A percentile compares a stretch with the other conserved stretches of the same genome.
These are phyloP conservation scores for Sarcocystis neurona DNA, from an alignment of 169 alveolate genomes.

Conservation along the genomic window DNA sequence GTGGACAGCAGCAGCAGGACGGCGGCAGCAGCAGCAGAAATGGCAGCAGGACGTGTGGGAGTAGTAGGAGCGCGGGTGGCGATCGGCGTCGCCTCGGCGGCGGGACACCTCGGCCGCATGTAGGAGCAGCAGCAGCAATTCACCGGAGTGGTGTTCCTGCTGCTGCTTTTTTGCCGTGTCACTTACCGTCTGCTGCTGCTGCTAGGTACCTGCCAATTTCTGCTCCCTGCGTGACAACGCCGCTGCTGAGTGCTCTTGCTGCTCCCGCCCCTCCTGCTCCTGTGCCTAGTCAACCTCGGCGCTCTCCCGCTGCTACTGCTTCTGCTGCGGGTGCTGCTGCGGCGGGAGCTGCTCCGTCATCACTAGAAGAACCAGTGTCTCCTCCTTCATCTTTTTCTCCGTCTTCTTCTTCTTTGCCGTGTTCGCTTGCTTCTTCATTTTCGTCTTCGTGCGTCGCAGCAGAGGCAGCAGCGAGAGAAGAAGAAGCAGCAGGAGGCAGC, in stretches of 20 bases:
- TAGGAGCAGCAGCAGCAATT: too few relatives aligned
- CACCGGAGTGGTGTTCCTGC: too few relatives aligned
- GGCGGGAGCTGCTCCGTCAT: not conserved
- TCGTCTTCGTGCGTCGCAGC: not conserved
- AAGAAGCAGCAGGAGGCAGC: not conserved
- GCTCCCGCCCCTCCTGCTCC: not conserved
- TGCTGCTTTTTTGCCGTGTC: too few relatives aligned
- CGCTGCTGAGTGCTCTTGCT: not conserved
- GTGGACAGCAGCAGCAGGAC: too few relatives aligned
- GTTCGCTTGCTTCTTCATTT: not conserved
- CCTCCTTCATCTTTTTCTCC: not conserved
- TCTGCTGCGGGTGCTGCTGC: not conserved
- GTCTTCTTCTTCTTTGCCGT: not conserved
- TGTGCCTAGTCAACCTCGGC: not conserved
- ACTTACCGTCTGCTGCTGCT: too few relatives aligned
- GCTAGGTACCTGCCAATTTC: too few relatives aligned
- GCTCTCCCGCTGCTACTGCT: not conserved
- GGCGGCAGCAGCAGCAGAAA: too few relatives aligned
- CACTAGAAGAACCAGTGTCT: not conserved
- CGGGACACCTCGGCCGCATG: too few relatives aligned
- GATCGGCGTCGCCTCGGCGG: too few relatives aligned
- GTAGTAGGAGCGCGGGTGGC: too few relatives aligned
- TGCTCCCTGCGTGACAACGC: not conserved
- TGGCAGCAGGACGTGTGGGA: too few relatives aligned
- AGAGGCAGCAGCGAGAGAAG: not conserved